Evolutionary conservation across 176 grass and related monocot genomes (phyloP).

Genomic region (bread wheat (Triticum aestivum)): IWGSC_CS_RefSeq_v2.1 NC_057807.1:433608928-433609427

Average conservation of each 20-base stretch:
- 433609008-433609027: conserved; percentile 55
- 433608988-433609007: conserved; percentile 36
- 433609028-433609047: conserved; percentile 41
- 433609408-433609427: conserved; percentile 50
- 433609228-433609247: too few species aligned
- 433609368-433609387: conserved; percentile 60
- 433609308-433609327: conserved; percentile 41
- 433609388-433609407: conserved; percentile 60
- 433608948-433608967: conserved; percentile 47
- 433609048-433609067: conserved; percentile 53
- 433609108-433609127: conserved; percentile 1
- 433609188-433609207: not conserved
- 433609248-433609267: not conserved
- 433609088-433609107: conserved; percentile 23
- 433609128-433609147: not conserved
- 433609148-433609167: not conserved
- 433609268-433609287: conserved; percentile 19
- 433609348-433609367: conserved; percentile 46
- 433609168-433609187: not conserved
- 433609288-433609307: conserved; percentile 44
- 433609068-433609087: conserved; percentile 37
- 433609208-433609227: not conserved
- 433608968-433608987: conserved; percentile 70
- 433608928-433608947: conserved; percentile 55
- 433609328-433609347: conserved; percentile 42